Percentiles rank a stretch among this genome's conserved stretches.
Evolutionary conservation across 1,284 basidiomycete species (phyloP).

Genomic region (Dichomitus squalens): DNA sequence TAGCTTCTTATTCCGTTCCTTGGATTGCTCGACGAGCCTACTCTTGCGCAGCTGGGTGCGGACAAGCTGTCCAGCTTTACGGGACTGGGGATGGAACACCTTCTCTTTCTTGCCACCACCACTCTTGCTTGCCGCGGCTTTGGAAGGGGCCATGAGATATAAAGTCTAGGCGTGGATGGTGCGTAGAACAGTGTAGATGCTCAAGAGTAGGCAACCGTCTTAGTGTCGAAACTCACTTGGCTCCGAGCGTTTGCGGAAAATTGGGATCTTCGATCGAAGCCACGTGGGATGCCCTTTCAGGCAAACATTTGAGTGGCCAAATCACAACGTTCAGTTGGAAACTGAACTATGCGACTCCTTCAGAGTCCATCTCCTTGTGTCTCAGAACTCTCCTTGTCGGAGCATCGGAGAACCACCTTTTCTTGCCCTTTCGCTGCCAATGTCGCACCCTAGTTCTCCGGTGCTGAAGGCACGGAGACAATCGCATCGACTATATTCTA

Average conservation of each 20-base stretch:
- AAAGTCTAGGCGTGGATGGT: too few relatives aligned
- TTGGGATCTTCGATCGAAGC: background rate
- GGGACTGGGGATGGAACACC: constrained; percentile 76
- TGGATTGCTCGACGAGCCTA: constrained; percentile 62
- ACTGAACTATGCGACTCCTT: background rate
- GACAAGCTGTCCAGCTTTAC: constrained; percentile 81
- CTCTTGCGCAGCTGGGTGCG: constrained; percentile 72
- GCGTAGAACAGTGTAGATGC: too few relatives aligned
- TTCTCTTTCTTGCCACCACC: constrained; percentile 64
- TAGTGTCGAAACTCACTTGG: too few relatives aligned
- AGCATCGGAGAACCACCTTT: too few relatives aligned
- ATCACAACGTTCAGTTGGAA: background rate
- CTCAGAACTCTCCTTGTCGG: too few relatives aligned
- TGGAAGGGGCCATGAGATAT: constrained; percentile 33
- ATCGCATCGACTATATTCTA: constrained; percentile 12
- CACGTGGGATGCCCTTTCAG: constrained; percentile 11
- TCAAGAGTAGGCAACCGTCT: too few relatives aligned
- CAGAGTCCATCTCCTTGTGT: too few relatives aligned
- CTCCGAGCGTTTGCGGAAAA: background rate
- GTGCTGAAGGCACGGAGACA: constrained; percentile 22
- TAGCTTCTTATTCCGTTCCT: constrained; percentile 59
- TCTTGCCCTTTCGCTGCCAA: constrained; percentile 22
- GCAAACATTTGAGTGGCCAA: too few relatives aligned
- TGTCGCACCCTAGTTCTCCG: constrained; percentile 23
- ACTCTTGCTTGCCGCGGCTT: constrained; percentile 22